These are phyloP conservation scores for Fusarium oxysporum DNA, from an alignment of 2,329 filamentous ascomycete species.

Conservation along the genomic window DNA sequence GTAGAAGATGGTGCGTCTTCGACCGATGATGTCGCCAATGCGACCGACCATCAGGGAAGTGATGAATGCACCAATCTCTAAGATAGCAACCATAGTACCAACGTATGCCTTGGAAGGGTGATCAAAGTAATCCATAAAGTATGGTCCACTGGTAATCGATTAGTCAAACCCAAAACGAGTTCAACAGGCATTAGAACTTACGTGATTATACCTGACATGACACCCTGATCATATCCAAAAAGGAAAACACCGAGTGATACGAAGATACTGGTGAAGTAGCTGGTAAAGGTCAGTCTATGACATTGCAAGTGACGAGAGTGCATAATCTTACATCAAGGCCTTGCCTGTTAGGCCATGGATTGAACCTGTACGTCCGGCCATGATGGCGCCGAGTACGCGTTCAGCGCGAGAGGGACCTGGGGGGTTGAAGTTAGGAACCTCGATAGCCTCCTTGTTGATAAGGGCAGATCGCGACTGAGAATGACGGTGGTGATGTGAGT, in stretches of 20 bases:
- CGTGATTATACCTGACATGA: constrained; percentile 82
- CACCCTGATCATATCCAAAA: constrained; percentile 90
- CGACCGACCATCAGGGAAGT: constrained; percentile 88
- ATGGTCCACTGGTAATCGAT: constrained; percentile 72
- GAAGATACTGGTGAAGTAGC: constrained; percentile 94
- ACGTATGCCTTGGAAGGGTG: constrained; percentile 88
- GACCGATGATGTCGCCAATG: constrained; percentile 91
- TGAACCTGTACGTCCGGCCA: constrained; percentile 82
- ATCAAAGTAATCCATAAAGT: constrained; percentile 93
- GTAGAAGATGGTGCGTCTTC: constrained; percentile 90
- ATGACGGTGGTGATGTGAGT: constrained; percentile 55
- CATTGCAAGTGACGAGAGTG: neutral
- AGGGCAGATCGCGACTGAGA: constrained; percentile 55
- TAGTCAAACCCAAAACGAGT: constrained; percentile 30
- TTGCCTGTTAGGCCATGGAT: constrained; percentile 96
- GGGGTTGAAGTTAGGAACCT: constrained; percentile 76
- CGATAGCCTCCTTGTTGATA: constrained; percentile 81
- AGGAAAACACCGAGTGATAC: constrained; percentile 88
- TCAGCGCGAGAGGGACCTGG: constrained; percentile 74
- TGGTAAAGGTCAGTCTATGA: constrained; percentile 52
- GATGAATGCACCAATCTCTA: constrained; percentile 93
- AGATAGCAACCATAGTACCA: constrained; percentile 96
- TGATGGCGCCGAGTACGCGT: constrained; percentile 82
- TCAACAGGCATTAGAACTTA: constrained; percentile 53
- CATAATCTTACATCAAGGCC: constrained; percentile 78